Conservation (phyloP, 2,329 filamentous ascomycete genomes). For the Stagonosporopsis rhizophila region DNA sequence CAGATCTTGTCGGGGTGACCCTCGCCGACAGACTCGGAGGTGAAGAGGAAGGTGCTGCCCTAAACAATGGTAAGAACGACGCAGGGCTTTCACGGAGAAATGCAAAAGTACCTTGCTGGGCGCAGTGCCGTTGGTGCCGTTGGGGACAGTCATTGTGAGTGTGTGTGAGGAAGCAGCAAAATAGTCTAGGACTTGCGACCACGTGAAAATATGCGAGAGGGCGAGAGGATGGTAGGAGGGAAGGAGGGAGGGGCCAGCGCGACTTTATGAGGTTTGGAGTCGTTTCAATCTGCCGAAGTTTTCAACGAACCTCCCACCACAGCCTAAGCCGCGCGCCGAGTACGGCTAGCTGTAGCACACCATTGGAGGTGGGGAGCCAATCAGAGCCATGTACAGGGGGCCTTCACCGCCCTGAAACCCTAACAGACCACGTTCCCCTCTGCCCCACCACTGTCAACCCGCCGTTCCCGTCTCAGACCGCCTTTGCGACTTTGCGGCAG, state of each 20-base stretch:
- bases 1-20: slow-evolving; percentile 93
- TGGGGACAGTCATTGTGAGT: slow-evolving; percentile 37
- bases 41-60: slow-evolving; percentile 55
- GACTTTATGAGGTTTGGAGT: slow-evolving; percentile 36
- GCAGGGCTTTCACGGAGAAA: slow-evolving; percentile 17
- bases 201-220: slow-evolving; percentile 33
- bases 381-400: slow-evolving; percentile 8
- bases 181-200: slow-evolving; percentile 52
- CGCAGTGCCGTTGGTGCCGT: slow-evolving; percentile 30
- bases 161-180: slow-evolving; percentile 19
- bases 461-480: slow-evolving; percentile 1
- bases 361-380: slow-evolving; percentile 31
- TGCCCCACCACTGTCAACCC: slow-evolving; percentile 9
- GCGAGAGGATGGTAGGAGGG: slow-evolving; percentile 28
- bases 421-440: slow-evolving; percentile 19
- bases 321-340: slow-evolving; percentile 15
- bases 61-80: slow-evolving; percentile 29
- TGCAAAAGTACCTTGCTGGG: slow-evolving; percentile 35
- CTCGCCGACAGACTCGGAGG: slow-evolving; percentile 60
- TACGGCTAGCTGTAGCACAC: slow-evolving; percentile 13
- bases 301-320: slow-evolving; percentile 33
- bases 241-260: slow-evolving; percentile 37
- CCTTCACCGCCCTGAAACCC: slow-evolving; percentile 21
- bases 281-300: slow-evolving; percentile 38
- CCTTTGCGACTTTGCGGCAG: slow-evolving; percentile 10